Conservation (phyloP, 2,329 filamentous ascomycete species). For the Graphilbum ipis-grandicollis region DNA sequence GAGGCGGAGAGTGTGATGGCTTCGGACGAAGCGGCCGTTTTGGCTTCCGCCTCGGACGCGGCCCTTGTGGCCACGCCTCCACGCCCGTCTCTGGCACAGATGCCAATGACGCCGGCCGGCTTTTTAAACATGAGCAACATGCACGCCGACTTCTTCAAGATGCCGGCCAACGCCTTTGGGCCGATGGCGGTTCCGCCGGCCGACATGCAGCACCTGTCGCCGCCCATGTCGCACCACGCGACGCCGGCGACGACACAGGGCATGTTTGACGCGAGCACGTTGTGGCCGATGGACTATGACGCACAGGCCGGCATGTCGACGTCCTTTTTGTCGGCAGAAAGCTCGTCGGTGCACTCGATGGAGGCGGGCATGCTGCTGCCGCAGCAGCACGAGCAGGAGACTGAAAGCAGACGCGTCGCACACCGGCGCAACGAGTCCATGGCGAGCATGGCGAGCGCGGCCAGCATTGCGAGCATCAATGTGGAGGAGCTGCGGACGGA, state of each 20-base stretch:
- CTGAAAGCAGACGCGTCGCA: constrained; percentile 11
- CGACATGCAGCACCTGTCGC: constrained; percentile 22
- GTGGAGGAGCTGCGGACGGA: constrained; percentile 51
- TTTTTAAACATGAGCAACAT: constrained; percentile 30
- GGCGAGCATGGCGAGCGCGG: constrained; percentile 38
- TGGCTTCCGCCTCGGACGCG: constrained; percentile 11
- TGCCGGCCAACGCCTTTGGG: constrained; percentile 14
- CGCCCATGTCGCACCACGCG: constrained; percentile 31
- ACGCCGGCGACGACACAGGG: constrained; percentile 34
- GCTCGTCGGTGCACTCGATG: constrained; percentile 4
- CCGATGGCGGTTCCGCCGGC: constrained; percentile 17
- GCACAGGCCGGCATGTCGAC: constrained; percentile 8
- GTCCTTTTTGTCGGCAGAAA: constrained; percentile 1
- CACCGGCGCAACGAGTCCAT: constrained; percentile 43
- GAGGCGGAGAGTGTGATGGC: background rate
- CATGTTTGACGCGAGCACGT: constrained; percentile 20
- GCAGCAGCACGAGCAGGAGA: constrained; percentile 12
- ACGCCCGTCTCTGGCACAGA: constrained; percentile 28
- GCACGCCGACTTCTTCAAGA: constrained; percentile 18
- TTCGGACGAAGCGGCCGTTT: constrained; percentile 6
- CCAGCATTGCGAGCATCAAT: constrained; percentile 43
- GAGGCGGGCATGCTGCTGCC: constrained; percentile 8
- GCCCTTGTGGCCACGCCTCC: constrained; percentile 36
- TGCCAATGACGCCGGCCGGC: constrained; percentile 35
- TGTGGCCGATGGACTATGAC: constrained; percentile 15